A percentile compares a stretch with the other conserved stretches of the same genome.
Conservation (phyloP, 306 rosid species). For the Vigna nakashimae region DNA sequence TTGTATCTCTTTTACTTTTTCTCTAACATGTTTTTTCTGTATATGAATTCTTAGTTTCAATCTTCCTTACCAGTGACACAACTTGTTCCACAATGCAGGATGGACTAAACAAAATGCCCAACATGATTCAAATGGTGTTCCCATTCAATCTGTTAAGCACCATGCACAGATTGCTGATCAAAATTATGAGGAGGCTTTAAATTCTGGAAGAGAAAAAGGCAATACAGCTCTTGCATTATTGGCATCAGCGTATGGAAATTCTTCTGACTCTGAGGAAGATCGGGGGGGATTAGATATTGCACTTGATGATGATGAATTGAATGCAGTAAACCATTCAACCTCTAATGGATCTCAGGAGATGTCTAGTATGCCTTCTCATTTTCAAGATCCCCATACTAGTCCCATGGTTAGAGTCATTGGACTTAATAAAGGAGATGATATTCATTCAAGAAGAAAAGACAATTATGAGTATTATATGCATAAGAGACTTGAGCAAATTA, state of each 20-base stretch:
- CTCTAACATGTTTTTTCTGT: neutral
- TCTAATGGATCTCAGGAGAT: slow-evolving; percentile 53
- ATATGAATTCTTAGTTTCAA: neutral
- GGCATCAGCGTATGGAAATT: slow-evolving; percentile 84
- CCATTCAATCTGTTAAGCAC: slow-evolving; percentile 54
- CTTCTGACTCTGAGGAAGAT: slow-evolving; percentile 92
- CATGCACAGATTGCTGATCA: slow-evolving; percentile 47
- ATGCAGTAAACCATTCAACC: slow-evolving; percentile 39
- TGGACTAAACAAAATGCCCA: slow-evolving; percentile 50
- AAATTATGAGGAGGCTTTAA: slow-evolving; percentile 46
- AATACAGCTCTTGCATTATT: slow-evolving; percentile 88
- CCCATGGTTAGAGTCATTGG: slow-evolving; percentile 7
- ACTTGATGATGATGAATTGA: slow-evolving; percentile 51
- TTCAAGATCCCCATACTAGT: slow-evolving; percentile 45
- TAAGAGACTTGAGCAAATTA: slow-evolving; percentile 40
- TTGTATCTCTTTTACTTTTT: neutral
- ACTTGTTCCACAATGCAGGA: slow-evolving; percentile 53
- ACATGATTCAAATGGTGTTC: slow-evolving; percentile 49
- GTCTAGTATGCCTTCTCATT: slow-evolving; percentile 53
- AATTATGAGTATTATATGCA: slow-evolving; percentile 41
- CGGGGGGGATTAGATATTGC: slow-evolving; percentile 39
- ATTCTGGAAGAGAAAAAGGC: slow-evolving; percentile 51
- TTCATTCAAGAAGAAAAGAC: slow-evolving; percentile 36
- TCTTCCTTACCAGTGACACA: slow-evolving; percentile 9
- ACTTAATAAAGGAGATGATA: slow-evolving; percentile 46